Conservation (phyloP, 1,284 basidiomycete genomes). For the Irpex lacteus region DNA sequence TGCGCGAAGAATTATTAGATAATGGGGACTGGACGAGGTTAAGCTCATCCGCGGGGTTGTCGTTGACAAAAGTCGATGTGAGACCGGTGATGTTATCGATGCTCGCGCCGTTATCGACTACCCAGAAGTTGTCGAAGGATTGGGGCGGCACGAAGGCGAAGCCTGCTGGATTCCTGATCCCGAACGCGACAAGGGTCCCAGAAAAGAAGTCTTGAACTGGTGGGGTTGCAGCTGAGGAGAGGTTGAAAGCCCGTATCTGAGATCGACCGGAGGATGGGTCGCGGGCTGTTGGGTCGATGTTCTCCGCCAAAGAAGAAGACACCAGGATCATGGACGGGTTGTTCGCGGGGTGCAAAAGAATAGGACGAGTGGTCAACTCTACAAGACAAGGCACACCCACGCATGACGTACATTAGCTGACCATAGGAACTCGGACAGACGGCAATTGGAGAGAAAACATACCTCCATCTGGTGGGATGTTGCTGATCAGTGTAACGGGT, state of each 20-base stretch:
- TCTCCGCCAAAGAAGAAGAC: conserved; percentile 31
- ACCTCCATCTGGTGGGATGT: conserved; percentile 41
- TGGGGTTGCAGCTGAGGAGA: conserved; percentile 17
- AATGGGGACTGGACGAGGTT: conserved; percentile 22
- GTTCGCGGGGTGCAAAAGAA: conserved; percentile 30
- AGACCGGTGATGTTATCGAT: conserved; percentile 37
- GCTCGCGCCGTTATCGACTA: conserved; percentile 42
- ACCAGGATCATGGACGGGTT: conserved; percentile 30
- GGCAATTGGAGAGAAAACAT: neutral
- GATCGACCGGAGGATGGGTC: conserved; percentile 39
- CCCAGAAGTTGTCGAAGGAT: conserved; percentile 27
- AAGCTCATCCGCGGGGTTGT: conserved; percentile 42
- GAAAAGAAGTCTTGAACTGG: conserved; percentile 25
- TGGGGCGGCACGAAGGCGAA: conserved; percentile 30
- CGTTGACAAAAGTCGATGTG: conserved; percentile 36
- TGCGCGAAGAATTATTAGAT: neutral
- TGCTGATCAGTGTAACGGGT: conserved; percentile 25
- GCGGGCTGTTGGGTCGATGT: conserved; percentile 40
- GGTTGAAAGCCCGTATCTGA: conserved; percentile 32
- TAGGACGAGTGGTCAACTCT: conserved; percentile 40
- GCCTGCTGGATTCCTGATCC: conserved; percentile 42
- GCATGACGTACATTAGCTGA: neutral
- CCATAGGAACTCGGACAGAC: neutral
- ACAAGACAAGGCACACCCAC: neutral
- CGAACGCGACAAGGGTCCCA: conserved; percentile 35